Evolutionary conservation across 495 filamentous ascomycete genomes (phyloP), one percentile per base, ranked within the genome.

Genomic region (Talaromyces trachyspermus): DNA sequence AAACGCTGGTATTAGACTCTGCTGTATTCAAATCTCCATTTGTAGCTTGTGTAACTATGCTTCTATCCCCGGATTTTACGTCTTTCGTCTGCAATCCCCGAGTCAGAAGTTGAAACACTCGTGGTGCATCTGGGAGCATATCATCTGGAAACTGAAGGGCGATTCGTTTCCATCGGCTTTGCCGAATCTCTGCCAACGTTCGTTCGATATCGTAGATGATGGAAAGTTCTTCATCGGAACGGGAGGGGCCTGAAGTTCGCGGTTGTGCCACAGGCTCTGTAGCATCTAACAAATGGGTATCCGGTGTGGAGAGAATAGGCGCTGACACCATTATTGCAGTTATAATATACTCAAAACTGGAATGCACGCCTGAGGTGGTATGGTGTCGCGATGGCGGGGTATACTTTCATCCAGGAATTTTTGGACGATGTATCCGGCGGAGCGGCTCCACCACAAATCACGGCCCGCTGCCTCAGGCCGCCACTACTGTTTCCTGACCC

Each of bases 111-210:
- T 81, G 79, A 52, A 85, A 89, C 1, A 97, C 87, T 49, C 83
- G 72, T 9, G 88, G 86, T 8, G 85, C 88, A 76, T 97, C 89
- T 0, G 75, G 70, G 22, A 99, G 68, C 84, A 97, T 89, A 10
- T 79, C 72, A 68, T 99, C 92, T 9, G 92, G 94, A 57, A 99
- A 96, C 54, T 99, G 92, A 2, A 99, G 71, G 7, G 88, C 92
- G 39, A 97, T 80, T 32, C 85, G 77, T 45, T 66, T 77, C 71
- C 88, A 95, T 59, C 72, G 75, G 41, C 80, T 80, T 39, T 76
- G 61, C 22, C 70, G 66, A 22, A 98, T 84, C 59, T 95, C 87
- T 14, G 69, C 60, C 41, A 89, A 74, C 0, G 92, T 96, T 45
- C 84, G 77, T 49, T 83, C 71, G 48, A 97, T 86, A 61, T 98